phyloP scores from a whole-genome alignment of 352 stramenopile genomes.

The Globisporangium heterothallicum region DNA sequence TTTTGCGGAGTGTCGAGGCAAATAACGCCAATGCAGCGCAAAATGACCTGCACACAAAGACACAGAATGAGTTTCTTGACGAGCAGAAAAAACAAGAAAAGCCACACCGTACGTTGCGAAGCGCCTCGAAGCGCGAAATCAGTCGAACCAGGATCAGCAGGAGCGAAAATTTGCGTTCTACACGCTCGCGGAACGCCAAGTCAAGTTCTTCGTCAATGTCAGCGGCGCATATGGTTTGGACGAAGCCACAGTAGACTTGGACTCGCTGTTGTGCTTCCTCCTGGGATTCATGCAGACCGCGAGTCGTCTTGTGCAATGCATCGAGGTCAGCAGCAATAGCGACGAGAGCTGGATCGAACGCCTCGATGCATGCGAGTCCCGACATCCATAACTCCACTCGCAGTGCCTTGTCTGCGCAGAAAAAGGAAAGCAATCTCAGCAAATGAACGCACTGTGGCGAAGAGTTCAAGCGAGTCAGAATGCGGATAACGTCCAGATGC shows the following conservation, averaged over 20 bases:
- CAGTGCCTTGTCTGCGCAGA: background rate
- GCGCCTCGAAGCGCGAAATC: background rate
- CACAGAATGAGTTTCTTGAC: background rate
- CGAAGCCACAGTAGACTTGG: conserved; percentile 11
- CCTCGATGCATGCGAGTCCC: background rate
- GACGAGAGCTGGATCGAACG: conserved; percentile 7
- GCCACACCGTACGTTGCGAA: conserved; percentile 2
- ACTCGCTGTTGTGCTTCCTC: background rate
- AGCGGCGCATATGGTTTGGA: conserved; percentile 5
- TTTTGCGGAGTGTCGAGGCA: conserved; percentile 10
- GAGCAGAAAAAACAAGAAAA: background rate
- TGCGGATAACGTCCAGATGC: conserved; percentile 5
- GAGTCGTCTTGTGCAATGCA: background rate
- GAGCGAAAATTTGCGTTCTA: conserved; percentile 7
- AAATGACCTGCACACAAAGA: conserved; percentile 4
- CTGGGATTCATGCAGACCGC: background rate
- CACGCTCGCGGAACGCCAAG: background rate
- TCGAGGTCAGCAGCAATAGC: conserved; percentile 2
- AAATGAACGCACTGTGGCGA: background rate
- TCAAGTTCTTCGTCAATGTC: conserved; percentile 11
- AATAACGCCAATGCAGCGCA: conserved; percentile 9
- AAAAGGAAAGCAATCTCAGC: conserved; percentile 3
- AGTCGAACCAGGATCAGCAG: conserved; percentile 6
- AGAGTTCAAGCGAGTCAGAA: background rate
- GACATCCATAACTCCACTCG: conserved; percentile 3